Conservation (phyloP, 148 eudicot genomes). For the Chenopodium quinoa region DNA sequence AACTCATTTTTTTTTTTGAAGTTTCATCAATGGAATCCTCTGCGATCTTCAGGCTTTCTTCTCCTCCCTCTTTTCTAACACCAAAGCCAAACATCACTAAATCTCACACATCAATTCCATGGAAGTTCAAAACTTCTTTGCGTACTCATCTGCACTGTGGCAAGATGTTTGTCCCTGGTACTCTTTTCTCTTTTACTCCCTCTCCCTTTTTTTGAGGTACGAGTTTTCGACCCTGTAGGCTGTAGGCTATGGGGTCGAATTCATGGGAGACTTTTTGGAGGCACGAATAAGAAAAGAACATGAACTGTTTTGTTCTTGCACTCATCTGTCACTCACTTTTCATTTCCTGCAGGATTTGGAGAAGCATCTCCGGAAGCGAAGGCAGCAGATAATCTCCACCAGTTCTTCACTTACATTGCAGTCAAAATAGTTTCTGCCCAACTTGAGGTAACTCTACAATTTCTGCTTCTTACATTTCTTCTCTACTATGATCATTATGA, state of each 20-base stretch:
- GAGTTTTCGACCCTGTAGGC: background rate
- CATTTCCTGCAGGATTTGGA: constrained; percentile 62
- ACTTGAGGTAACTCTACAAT: constrained; percentile 55
- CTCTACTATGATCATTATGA: background rate
- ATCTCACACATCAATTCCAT: constrained; percentile 33
- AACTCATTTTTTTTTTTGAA: background rate
- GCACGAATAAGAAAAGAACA: background rate
- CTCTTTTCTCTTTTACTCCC: background rate
- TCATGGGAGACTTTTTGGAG: background rate
- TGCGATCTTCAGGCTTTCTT: constrained; percentile 40
- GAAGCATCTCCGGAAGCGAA: constrained; percentile 91
- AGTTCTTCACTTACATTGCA: constrained; percentile 82
- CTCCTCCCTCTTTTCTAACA: constrained; percentile 38
- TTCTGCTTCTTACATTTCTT: constrained; percentile 2
- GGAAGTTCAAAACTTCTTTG: constrained; percentile 37
- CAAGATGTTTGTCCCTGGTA: constrained; percentile 97
- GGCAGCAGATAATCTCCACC: constrained; percentile 79
- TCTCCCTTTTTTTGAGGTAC: background rate
- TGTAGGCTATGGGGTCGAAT: too few species aligned
- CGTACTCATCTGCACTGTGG: constrained; percentile 49
- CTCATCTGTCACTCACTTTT: constrained; percentile 2
- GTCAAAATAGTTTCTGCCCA: constrained; percentile 82
- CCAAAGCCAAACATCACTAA: constrained; percentile 33
- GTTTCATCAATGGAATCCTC: constrained; percentile 46
- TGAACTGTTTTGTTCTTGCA: constrained; percentile 31